These are phyloP conservation scores for Ganoderma leucocontextum DNA, from an alignment of 1,284 basidiomycete species.

Conservation along the genomic window DNA sequence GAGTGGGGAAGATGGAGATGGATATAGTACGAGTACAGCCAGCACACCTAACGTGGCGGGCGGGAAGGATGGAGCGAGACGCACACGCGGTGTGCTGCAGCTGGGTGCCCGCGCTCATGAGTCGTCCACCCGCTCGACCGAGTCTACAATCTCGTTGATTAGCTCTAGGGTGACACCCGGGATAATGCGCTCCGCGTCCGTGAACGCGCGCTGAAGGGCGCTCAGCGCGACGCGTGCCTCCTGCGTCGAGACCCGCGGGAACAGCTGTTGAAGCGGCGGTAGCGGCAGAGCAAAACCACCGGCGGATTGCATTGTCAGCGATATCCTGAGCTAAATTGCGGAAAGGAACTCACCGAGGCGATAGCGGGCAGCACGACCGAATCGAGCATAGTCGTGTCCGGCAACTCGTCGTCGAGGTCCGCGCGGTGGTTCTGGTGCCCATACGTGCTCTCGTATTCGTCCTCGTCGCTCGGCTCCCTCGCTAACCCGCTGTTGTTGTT, in stretches of 20 bases:
- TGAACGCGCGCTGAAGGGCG: conserved; percentile 87
- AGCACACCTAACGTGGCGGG: conserved; percentile 7
- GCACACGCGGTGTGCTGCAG: conserved; percentile 6
- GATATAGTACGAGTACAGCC: conserved; percentile 15
- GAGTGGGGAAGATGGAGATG: conserved; percentile 17
- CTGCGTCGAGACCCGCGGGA: conserved; percentile 87
- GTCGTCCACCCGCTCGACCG: conserved; percentile 88
- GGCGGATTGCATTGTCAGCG: conserved; percentile 9
- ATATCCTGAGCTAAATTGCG: neutral
- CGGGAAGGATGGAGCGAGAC: neutral
- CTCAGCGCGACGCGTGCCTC: conserved; percentile 88
- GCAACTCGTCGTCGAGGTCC: conserved; percentile 66
- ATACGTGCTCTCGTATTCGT: conserved; percentile 67
- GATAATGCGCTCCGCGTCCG: conserved; percentile 90
- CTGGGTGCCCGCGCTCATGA: conserved; percentile 30
- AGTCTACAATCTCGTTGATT: conserved; percentile 88
- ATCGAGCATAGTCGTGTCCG: conserved; percentile 90
- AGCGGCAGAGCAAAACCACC: neutral
- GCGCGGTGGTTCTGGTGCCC: conserved; percentile 33
- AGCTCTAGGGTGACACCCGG: conserved; percentile 85
- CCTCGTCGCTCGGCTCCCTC: conserved; percentile 66
- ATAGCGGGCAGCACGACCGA: conserved; percentile 95
- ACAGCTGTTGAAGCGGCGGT: conserved; percentile 65
- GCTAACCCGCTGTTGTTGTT: conserved; percentile 35
- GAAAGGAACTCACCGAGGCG: conserved; percentile 74